A percentile compares a stretch with the other conserved stretches of the same genome.
Conservation (phyloP, 1,284 basidiomycete species). For the Tranzscheliella williamsii region DNA sequence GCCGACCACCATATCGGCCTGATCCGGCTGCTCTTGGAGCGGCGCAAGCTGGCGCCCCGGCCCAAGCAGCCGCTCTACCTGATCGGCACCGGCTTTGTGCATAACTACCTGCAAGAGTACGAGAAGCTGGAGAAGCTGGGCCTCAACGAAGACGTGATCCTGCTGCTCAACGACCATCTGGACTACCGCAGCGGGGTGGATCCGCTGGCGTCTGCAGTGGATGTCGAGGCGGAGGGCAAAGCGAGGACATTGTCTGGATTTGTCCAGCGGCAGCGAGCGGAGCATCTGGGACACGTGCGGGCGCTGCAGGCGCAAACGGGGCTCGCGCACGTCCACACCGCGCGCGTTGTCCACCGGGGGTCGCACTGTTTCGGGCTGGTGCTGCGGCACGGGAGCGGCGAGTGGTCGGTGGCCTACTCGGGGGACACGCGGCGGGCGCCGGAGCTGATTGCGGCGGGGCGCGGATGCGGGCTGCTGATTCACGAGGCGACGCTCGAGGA, state of each 20-base stretch:
- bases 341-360: constrained; percentile 24
- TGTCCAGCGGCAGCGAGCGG: constrained; percentile 1
- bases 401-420: constrained; percentile 66
- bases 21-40: constrained; percentile 72
- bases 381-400: constrained; percentile 63
- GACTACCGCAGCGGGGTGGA: constrained; percentile 42
- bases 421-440: constrained; percentile 84
- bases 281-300: constrained; percentile 10
- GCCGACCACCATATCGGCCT: constrained; percentile 91
- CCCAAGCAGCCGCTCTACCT: constrained; percentile 68
- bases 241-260: no score
- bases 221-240: constrained; percentile 1
- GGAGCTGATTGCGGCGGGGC: constrained; percentile 71
- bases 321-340: constrained; percentile 32
- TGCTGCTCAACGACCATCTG: constrained; percentile 40
- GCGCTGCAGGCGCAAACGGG: constrained; percentile 14
- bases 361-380: constrained; percentile 44
- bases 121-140: constrained; percentile 72
- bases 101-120: constrained; percentile 71
- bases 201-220: constrained; percentile 5
- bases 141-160: constrained; percentile 64
- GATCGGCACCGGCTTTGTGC: constrained; percentile 67
- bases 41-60: constrained; percentile 67
- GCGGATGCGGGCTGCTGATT: constrained; percentile 77
- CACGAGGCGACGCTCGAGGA: constrained; percentile 92